phyloP scores from a whole-genome alignment of 2,329 filamentous ascomycete genomes.

The Penicillium sp. region DNA sequence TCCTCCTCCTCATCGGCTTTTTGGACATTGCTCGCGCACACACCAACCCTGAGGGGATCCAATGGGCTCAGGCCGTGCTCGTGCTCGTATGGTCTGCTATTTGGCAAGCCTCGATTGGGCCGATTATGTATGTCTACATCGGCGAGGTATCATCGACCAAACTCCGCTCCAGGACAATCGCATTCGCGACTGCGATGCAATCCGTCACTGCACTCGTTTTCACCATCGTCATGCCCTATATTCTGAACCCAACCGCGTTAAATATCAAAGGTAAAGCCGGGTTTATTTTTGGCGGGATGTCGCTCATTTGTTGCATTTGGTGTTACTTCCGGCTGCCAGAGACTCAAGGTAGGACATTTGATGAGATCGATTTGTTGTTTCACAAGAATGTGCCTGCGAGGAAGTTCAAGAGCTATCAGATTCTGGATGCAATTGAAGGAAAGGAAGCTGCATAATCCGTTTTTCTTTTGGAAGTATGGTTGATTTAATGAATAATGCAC shows the following conservation, averaged over 20 bases:
- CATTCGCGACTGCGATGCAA: conserved; percentile 49
- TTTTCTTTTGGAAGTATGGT: no score
- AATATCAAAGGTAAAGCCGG: conserved; percentile 38
- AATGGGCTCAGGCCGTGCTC: conserved; percentile 39
- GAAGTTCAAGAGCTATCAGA: conserved; percentile 23
- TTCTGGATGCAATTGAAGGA: background rate
- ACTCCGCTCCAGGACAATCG: conserved; percentile 53
- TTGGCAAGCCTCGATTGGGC: conserved; percentile 54
- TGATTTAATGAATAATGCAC: no score
- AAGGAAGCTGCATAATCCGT: no score
- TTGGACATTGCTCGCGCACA: no score
- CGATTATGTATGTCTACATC: conserved; percentile 51
- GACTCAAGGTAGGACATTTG: conserved; percentile 36
- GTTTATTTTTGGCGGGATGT: conserved; percentile 38
- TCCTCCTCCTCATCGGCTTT: no score
- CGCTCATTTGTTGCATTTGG: conserved; percentile 33
- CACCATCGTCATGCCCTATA: conserved; percentile 33
- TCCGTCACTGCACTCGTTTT: conserved; percentile 48
- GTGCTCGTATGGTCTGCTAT: conserved; percentile 53
- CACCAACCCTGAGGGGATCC: no score
- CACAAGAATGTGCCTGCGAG: conserved; percentile 32
- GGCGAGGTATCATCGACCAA: conserved; percentile 53
- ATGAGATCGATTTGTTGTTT: conserved; percentile 44
- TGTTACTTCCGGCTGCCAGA: conserved; percentile 40
- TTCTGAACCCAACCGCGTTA: conserved; percentile 29